Evolutionary conservation across 352 stramenopile species (phyloP), one percentile per base, ranked within the genome.

Genomic region (Vaucheria bursata): DNA sequence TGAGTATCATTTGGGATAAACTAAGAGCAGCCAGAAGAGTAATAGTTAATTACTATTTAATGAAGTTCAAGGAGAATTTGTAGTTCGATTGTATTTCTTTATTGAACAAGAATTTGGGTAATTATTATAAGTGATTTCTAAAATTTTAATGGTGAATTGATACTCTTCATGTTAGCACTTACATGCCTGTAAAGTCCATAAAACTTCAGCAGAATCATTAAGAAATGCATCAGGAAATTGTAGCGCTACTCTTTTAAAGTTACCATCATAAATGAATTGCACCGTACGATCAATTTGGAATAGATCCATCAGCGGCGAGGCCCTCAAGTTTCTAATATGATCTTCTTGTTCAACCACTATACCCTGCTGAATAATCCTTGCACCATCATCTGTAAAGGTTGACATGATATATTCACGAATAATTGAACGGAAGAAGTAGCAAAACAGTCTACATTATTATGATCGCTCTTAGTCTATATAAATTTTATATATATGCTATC

Each of bases 201-300:
- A 34, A 3, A 85, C 79, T 34, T 81, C 68, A 8, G 80, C 71
- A 2, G 78, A 69, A 35, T 85, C 80, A n/a, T 32, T 52, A 6
- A 85, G 79, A 29, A 85, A 59, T 2, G 18, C n/a, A 50, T 85
- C 80, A 38, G 80, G 77, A 50, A 85, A 84, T 37, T 85, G 80
- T 49, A 85, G 74, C 12, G 77, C 80, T 5, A 85, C 80, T n/a
- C 79, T 50, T 32, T 31, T 34, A 33, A 82, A 85, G 1, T 64
- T 74, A 7, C 79, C 49, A 38, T 76, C 31, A 8, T 4, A 35
- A 18, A 85, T 85, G 45, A 85, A 85, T 31, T 33, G 45, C n/a
- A 73, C 36, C 25, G 73, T 81, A 18, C 64, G 80, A 8, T 69
- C 59, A 34, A 69, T 6, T 29, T 69, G 6, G 34, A 34, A 69